Conservation (phyloP, 192 early-diverging fungal genomes). For the Backusella circina region DNA sequence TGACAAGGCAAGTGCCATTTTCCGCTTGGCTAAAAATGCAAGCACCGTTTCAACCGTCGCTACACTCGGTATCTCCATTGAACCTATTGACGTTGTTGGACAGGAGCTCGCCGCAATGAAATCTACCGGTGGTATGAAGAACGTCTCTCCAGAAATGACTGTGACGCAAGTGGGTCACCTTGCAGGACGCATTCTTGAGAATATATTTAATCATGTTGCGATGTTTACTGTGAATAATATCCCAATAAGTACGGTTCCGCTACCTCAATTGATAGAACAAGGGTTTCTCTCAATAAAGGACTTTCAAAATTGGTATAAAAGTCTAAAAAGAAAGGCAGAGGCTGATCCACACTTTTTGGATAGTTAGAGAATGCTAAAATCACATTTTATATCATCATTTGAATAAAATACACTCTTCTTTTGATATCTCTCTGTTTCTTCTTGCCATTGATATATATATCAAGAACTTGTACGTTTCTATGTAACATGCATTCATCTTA, state of each 20-base stretch:
- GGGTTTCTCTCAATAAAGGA: conserved; percentile 59
- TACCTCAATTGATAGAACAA: conserved; percentile 46
- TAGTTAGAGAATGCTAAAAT: background rate
- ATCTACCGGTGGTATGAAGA: background rate
- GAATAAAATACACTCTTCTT: too few relatives aligned
- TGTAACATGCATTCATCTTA: background rate
- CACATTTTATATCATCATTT: too few relatives aligned
- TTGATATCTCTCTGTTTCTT: too few relatives aligned
- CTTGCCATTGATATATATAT: too few relatives aligned
- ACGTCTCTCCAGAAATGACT: conserved; percentile 6
- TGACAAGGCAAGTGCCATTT: conserved; percentile 81
- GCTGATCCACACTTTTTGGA: conserved; percentile 57
- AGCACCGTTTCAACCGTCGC: conserved; percentile 37
- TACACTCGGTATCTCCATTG: conserved; percentile 90
- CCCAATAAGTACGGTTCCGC: conserved; percentile 45
- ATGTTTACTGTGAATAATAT: conserved; percentile 56
- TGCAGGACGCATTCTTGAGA: conserved; percentile 58
- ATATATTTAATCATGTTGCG: conserved; percentile 72
- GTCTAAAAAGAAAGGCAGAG: conserved; percentile 68
- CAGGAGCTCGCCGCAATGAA: conserved; percentile 41
- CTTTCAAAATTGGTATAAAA: conserved; percentile 80
- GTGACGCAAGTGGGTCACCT: conserved; percentile 47
- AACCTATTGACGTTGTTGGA: conserved; percentile 72
- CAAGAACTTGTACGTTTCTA: background rate
- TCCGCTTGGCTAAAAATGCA: conserved; percentile 45